Conservation (phyloP, 805 yeast genomes). For the Teunomyces tritomae region DNA sequence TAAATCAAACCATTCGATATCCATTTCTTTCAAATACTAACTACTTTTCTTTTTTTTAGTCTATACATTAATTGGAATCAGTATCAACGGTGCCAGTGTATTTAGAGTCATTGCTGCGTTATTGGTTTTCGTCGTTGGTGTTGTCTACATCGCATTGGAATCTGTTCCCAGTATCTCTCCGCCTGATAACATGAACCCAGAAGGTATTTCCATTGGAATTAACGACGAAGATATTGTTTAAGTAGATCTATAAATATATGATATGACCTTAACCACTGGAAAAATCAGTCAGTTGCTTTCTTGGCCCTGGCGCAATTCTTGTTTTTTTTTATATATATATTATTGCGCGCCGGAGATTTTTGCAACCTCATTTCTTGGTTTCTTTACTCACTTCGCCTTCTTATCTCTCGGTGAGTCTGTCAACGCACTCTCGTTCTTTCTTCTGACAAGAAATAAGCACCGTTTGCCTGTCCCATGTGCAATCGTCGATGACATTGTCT, state of each 20-base stretch:
- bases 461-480: background rate
- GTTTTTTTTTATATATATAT: background rate
- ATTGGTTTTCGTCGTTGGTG: conserved; percentile 58
- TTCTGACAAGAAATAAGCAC: background rate
- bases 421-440: background rate
- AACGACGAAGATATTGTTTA: conserved; percentile 40
- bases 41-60: conserved; percentile 17
- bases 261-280: too few relatives aligned
- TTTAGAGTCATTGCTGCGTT: conserved; percentile 59
- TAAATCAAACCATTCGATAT: background rate
- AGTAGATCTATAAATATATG: background rate
- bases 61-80: conserved; percentile 37
- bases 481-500: background rate
- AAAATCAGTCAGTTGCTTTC: background rate
- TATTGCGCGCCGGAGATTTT: background rate
- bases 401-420: background rate
- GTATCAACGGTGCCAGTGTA: conserved; percentile 48
- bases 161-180: conserved; percentile 72
- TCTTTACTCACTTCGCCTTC: too few relatives aligned
- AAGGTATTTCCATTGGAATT: conserved; percentile 36
- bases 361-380: background rate
- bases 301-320: background rate
- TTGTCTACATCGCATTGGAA: conserved; percentile 59
- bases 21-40: conserved; percentile 15
- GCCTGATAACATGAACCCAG: conserved; percentile 73